Evolutionary conservation across 495 filamentous ascomycete species (phyloP), one percentile per base, ranked within the genome.

Genomic region (Talaromyces proteolyticus): DNA sequence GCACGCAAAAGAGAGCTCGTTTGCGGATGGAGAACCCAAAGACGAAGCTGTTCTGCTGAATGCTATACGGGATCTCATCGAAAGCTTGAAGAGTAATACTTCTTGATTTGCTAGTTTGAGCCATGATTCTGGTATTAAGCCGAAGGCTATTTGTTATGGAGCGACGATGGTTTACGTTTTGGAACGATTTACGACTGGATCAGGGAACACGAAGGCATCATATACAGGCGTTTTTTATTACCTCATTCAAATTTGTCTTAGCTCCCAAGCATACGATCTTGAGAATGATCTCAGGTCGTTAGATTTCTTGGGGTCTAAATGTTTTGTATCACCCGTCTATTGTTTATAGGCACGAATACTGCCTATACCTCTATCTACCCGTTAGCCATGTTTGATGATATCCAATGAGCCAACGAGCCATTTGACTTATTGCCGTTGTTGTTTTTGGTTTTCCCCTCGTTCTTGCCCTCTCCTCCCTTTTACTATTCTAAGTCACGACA

Each of bases 1-100:
- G 16, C 56, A 65, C 47, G 67, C 68, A 10, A 63, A 62, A 10
- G 67, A 69, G 42, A 75, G 69, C 46, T 73, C 71, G n/a, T 73
- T 75, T 60, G 65, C 69, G 10, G 69, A 69, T 25, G 71, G 71
- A 14, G 71, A 73, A 49, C 69, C 71, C 10, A 69, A 70, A 39
- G 71, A 75, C 49, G 71, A 75, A 55, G 65, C 62, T 14, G 71
- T 75, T 45, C 67, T 75, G 54, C 54, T 72, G 51, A 66, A 72
- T 53, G 68, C 69, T 19, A 64, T 75, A 17, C 57, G 63, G 26
- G 68, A 65, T 47, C 46, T 75, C 56, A 67, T 75, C 39, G 66
- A 62, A 40, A 69, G 69, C 42, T 44, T 75, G 41, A 69, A 69
- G 50, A 68, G 29, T 4, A 34, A 34, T 34, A 2, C 29, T 34